Base-by-base conservation (phyloP, 805 yeast species). In the Saturnispora ahearnii region DNA sequence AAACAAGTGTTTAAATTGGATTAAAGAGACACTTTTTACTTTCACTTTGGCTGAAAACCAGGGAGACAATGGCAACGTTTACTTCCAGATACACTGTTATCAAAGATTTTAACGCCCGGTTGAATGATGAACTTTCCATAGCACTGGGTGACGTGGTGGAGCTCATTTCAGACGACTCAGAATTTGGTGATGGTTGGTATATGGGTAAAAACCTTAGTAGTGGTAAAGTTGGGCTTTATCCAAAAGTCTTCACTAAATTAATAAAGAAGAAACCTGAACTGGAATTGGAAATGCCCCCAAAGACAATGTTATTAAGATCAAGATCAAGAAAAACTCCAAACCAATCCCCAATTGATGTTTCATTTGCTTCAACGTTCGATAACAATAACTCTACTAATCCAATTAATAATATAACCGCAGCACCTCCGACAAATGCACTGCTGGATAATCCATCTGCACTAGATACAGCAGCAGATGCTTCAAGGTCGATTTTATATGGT, bases 181-280 rank as follows among this genome's bases (percentile, higher is more conserved):
- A 87, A 61, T 93, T 85, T 65, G 85, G 87, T 59, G 98, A 93
- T 66, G 97, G 98, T 15, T 93, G 99, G 99, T 93, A 84, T 62
- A 84, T 87, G 76, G 96, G 96, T 3, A 81, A 79, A 52, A 90
- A 90, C 58, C 62, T 87, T 45, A 61, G 77, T 45, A 81, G 91
- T 0, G 77, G 79, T 48, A 76, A 78, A 48, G 91, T 87, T 11
- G 99, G 99, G 0, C 70, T 91, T 40, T 93, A 89, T 61, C 99
- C 99, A 12, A 86, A 85, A 56, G 80, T 88, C 3, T 91, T 91
- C 65, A 90, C 97, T 1, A 82, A 53, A 40, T 18, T 51, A 2
- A 32, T 51, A 11, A 28, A 40, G 21, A 52, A 51, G 38, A 10
- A 33, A 9, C 32, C 30, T 7, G 55, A 53, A 11, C 50, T 51